Percentiles rank a stretch among this genome's conserved stretches.
These are phyloP conservation scores for Yarrowia divulgata DNA, from an alignment of 805 yeast genomes.

Conservation along the genomic window DNA sequence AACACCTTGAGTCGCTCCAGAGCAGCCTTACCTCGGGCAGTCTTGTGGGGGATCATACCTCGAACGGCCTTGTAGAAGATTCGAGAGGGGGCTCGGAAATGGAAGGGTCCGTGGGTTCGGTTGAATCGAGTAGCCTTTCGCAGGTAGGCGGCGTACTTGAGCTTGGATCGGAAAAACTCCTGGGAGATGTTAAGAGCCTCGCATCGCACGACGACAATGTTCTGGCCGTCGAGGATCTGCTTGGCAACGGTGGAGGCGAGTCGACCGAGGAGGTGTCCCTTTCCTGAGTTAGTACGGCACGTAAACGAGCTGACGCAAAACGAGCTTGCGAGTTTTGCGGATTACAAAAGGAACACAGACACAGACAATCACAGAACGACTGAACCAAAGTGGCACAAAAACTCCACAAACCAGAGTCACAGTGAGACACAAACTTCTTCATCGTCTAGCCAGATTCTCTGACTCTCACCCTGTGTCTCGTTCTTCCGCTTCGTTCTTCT, in stretches of 20 bases:
- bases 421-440: too few relatives aligned
- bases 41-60: slow-evolving; percentile 99
- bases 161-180: slow-evolving; percentile 99
- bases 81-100: slow-evolving; percentile 99
- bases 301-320: not conserved
- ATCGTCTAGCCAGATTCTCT: too few relatives aligned
- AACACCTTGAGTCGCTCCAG: slow-evolving; percentile 98
- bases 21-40: slow-evolving; percentile 99
- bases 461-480: too few relatives aligned
- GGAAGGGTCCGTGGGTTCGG: slow-evolving; percentile 99
- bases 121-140: slow-evolving; percentile 99
- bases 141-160: slow-evolving; percentile 99
- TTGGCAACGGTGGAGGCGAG: slow-evolving; percentile 98
- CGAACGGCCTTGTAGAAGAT: slow-evolving; percentile 99
- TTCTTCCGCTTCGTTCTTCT: too few relatives aligned
- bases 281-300: slow-evolving; percentile 54
- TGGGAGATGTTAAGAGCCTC: slow-evolving; percentile 98
- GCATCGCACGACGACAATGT: slow-evolving; percentile 95
- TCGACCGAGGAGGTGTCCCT: slow-evolving; percentile 99
- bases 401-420: too few relatives aligned
- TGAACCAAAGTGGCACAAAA: too few relatives aligned
- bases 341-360: too few relatives aligned
- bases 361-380: too few relatives aligned
- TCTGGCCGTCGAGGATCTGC: slow-evolving; percentile 98
- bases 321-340: not conserved